Conservation (phyloP, 805 yeast species). For the Sugiyamaella valdiviana region DNA sequence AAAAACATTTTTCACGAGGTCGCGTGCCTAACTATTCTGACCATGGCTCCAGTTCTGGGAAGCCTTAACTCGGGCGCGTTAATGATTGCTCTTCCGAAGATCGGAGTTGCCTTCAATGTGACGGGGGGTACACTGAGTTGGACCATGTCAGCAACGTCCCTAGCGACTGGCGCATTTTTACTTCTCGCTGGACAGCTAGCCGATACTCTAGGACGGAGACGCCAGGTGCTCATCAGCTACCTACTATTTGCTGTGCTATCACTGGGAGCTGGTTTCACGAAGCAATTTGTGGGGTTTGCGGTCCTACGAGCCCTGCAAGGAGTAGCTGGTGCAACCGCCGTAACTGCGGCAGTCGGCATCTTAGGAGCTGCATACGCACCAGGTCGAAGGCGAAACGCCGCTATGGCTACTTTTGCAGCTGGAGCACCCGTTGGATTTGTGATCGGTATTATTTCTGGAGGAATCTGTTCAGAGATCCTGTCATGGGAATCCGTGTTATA, state of each 20-base stretch:
- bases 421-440: slow-evolving; percentile 47
- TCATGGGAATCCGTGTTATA: slow-evolving; percentile 41
- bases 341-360: slow-evolving; percentile 45
- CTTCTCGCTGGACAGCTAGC: slow-evolving; percentile 42
- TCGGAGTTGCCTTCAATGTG: slow-evolving; percentile 35
- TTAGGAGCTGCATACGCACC: slow-evolving; percentile 39
- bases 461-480: slow-evolving; percentile 37
- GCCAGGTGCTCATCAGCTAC: slow-evolving; percentile 35
- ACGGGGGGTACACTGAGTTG: slow-evolving; percentile 40
- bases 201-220: slow-evolving; percentile 41
- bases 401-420: slow-evolving; percentile 38
- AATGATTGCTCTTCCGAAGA: slow-evolving; percentile 33
- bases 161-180: slow-evolving; percentile 41
- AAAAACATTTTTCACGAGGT: slow-evolving; percentile 6
- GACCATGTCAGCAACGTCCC: slow-evolving; percentile 37
- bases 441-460: slow-evolving; percentile 39
- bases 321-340: slow-evolving; percentile 39
- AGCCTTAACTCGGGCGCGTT: slow-evolving; percentile 27
- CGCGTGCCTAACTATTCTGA: not conserved
- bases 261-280: slow-evolving; percentile 24
- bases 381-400: slow-evolving; percentile 38
- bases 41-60: slow-evolving; percentile 11
- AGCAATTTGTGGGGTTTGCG: slow-evolving; percentile 33
- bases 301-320: slow-evolving; percentile 42
- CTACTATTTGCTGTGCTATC: slow-evolving; percentile 30